phyloP scores from a whole-genome alignment of 345 rosid genomes.

The Populus simonii region DNA sequence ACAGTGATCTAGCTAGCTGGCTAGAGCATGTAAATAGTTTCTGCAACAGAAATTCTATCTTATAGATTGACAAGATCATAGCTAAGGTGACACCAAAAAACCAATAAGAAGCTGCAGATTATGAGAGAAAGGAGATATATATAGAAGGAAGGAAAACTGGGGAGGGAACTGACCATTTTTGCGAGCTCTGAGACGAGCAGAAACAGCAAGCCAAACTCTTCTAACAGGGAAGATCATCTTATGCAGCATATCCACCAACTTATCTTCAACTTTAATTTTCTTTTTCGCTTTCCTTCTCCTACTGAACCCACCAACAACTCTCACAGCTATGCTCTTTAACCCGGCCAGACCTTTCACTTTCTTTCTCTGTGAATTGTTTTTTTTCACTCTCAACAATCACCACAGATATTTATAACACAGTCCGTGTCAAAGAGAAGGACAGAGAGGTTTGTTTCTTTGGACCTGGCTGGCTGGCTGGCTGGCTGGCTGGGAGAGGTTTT shows the following conservation, averaged over 20 bases:
- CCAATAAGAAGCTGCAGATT: neutral
- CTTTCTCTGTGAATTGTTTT: neutral
- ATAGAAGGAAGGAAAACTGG: neutral
- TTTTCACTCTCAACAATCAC: neutral
- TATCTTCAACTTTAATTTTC: conserved; percentile 7
- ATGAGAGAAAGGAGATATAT: neutral
- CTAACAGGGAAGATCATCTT: conserved; percentile 56
- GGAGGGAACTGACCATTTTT: conserved; percentile 36
- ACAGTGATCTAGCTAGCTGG: too few species aligned
- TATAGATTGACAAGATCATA: neutral
- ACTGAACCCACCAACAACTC: conserved; percentile 16
- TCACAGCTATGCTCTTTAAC: conserved; percentile 30
- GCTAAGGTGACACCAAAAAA: too few species aligned
- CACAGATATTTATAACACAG: neutral
- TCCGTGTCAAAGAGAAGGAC: neutral
- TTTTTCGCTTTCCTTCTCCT: neutral
- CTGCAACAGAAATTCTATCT: neutral
- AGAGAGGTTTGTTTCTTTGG: neutral
- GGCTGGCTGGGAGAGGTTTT: neutral
- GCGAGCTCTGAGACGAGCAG: conserved; percentile 48
- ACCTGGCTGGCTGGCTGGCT: too few species aligned
- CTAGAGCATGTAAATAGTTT: neutral
- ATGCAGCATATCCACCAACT: conserved; percentile 49
- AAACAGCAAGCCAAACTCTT: conserved; percentile 44
- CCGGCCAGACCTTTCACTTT: conserved; percentile 32